These are phyloP conservation scores for Rhizoclosmatium sp. DNA, from an alignment of 192 early-diverging fungal species.

Conservation along the genomic window DNA sequence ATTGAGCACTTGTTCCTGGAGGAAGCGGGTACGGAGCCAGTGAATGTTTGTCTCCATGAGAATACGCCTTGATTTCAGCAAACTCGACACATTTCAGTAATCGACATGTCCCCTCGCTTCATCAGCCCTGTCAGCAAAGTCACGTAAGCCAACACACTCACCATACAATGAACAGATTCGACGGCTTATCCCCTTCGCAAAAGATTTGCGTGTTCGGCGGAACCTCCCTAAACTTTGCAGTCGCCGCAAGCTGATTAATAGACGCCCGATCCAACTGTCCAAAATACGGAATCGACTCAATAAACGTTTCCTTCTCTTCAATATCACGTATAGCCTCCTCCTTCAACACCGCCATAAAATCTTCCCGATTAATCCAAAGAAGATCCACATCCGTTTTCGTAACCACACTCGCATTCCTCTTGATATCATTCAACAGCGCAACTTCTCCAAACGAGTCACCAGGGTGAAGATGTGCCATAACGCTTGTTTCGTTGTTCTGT, in stretches of 20 bases:
- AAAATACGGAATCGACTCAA: constrained; percentile 30
- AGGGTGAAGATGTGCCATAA: not conserved
- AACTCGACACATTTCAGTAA: constrained; percentile 27
- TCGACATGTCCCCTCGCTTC: constrained; percentile 29
- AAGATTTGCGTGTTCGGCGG: constrained; percentile 31
- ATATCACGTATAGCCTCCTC: constrained; percentile 26
- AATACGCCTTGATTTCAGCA: constrained; percentile 14
- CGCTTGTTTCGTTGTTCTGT: not conserved
- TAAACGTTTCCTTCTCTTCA: constrained; percentile 28
- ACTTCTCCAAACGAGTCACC: constrained; percentile 42
- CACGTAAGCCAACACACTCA: not conserved
- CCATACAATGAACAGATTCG: constrained; percentile 22
- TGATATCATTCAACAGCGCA: constrained; percentile 31
- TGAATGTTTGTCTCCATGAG: not conserved
- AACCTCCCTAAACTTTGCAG: constrained; percentile 23
- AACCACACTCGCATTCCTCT: constrained; percentile 24
- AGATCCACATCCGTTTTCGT: constrained; percentile 31
- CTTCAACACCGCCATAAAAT: constrained; percentile 32
- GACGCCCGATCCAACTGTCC: not conserved
- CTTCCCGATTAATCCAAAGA: constrained; percentile 27
- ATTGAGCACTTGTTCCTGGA: not conserved
- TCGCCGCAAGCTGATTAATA: constrained; percentile 21
- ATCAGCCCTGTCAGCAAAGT: not conserved
- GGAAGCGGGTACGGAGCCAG: constrained; percentile 19
- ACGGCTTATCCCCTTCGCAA: constrained; percentile 24